Percentiles rank a stretch among this genome's conserved stretches.
Evolutionary conservation across 352 stramenopile species (phyloP).

Genomic region (Globisporangium abappressorium): DNA sequence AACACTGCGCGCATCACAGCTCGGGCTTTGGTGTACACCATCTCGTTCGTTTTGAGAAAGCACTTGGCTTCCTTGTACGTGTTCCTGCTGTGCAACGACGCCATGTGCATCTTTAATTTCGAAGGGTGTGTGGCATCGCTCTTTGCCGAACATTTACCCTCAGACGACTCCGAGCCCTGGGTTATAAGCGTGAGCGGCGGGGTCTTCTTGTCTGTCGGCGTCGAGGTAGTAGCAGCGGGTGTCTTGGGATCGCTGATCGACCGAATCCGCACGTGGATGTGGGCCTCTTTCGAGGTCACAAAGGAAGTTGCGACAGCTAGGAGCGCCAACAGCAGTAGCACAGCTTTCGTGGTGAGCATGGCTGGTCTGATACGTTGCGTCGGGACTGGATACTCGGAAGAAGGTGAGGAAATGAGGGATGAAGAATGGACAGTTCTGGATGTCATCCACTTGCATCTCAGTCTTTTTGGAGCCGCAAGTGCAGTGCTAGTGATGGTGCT

Average conservation of each 20-base stretch:
- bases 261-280: neutral
- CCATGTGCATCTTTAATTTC: neutral
- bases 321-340: neutral
- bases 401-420: no score
- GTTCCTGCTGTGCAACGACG: neutral
- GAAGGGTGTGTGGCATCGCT: neutral
- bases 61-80: slow-evolving; percentile 29
- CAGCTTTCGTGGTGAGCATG: neutral
- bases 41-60: slow-evolving; percentile 11
- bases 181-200: neutral
- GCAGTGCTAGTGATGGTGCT: no score
- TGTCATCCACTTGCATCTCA: no score
- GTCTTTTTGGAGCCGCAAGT: no score
- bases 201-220: neutral
- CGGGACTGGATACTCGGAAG: no score
- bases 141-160: neutral
- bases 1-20: slow-evolving; percentile 24
- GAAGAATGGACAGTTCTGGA: no score
- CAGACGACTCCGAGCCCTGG: neutral
- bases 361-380: no score
- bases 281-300: neutral
- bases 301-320: neutral
- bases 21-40: slow-evolving; percentile 22
- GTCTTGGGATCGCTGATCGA: neutral
- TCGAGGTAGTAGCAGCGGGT: neutral